phyloP scores from a whole-genome alignment of 176 grass and related monocot species.

The Raddia guianensis region DNA sequence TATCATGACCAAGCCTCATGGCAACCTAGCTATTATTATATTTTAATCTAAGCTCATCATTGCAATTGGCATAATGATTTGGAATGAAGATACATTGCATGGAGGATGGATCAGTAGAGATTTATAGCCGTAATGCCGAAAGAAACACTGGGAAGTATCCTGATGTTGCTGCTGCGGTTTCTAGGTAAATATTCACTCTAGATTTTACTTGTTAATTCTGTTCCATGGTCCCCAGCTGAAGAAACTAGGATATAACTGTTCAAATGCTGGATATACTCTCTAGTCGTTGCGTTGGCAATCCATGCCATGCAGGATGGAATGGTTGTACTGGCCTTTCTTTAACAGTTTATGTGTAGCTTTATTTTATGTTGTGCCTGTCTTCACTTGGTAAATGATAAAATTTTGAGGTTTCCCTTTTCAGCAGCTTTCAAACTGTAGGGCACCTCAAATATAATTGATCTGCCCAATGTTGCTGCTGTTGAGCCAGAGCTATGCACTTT shows the following conservation, averaged over 20 bases:
- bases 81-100: slow-evolving; percentile 91
- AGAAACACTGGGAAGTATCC: slow-evolving; percentile 98
- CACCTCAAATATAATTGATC: not conserved
- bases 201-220: not conserved
- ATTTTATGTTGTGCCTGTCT: not conserved
- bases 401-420: not conserved
- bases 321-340: not conserved
- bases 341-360: not conserved
- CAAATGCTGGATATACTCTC: no score
- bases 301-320: not conserved
- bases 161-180: slow-evolving; percentile 86
- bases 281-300: not conserved
- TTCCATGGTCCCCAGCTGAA: not conserved
- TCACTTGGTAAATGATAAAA: not conserved
- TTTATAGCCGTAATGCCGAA: slow-evolving; percentile 97
- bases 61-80: slow-evolving; percentile 35
- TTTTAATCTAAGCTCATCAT: slow-evolving; percentile 28
- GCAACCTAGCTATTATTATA: slow-evolving; percentile 22
- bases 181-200: slow-evolving; percentile 56
- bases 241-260: not conserved
- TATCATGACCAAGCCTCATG: slow-evolving; percentile 42
- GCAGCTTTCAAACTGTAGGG: not conserved
- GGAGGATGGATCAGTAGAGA: slow-evolving; percentile 95
- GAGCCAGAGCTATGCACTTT: not conserved
- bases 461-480: not conserved